A percentile compares a stretch with the other conserved stretches of the same genome.
Conservation (phyloP, 1,284 basidiomycete species). For the Anthracocystis setariae region DNA sequence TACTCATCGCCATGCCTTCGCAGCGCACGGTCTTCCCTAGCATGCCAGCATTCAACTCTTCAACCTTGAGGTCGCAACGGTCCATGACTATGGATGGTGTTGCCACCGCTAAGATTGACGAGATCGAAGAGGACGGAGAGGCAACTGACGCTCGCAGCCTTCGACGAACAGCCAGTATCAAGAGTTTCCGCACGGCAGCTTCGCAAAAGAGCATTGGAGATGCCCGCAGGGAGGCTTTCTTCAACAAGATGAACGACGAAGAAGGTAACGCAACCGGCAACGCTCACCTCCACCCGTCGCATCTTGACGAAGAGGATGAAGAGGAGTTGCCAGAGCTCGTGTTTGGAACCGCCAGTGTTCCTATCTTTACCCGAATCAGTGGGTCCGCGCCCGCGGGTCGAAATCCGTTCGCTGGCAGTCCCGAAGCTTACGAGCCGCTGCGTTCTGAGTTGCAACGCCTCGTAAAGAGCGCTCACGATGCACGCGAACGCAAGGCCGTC, state of each 20-base stretch:
- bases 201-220: constrained; percentile 52
- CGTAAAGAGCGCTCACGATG: constrained; percentile 27
- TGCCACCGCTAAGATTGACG: constrained; percentile 37
- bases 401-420: constrained; percentile 23
- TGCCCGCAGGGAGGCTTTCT: constrained; percentile 57
- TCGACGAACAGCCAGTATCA: constrained; percentile 51
- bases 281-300: constrained; percentile 10
- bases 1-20: constrained; percentile 62
- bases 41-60: constrained; percentile 8
- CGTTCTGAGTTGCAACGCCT: constrained; percentile 39
- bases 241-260: constrained; percentile 42
- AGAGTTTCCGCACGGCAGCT: constrained; percentile 51
- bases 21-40: constrained; percentile 56
- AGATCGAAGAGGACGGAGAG: constrained; percentile 41
- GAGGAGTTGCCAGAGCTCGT: constrained; percentile 63
- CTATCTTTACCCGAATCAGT: constrained; percentile 45
- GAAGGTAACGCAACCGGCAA: constrained; percentile 18
- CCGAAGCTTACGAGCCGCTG: constrained; percentile 38
- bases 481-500: constrained; percentile 36
- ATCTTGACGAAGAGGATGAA: constrained; percentile 55
- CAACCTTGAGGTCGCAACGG: constrained; percentile 26
- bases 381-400: constrained; percentile 6
- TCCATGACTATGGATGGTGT: constrained; percentile 25
- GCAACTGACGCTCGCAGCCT: constrained; percentile 19
- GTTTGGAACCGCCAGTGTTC: constrained; percentile 63